Evolutionary conservation across 768 basidiomycete species (phyloP).

Genomic region (Baorangia bicolor): DNA sequence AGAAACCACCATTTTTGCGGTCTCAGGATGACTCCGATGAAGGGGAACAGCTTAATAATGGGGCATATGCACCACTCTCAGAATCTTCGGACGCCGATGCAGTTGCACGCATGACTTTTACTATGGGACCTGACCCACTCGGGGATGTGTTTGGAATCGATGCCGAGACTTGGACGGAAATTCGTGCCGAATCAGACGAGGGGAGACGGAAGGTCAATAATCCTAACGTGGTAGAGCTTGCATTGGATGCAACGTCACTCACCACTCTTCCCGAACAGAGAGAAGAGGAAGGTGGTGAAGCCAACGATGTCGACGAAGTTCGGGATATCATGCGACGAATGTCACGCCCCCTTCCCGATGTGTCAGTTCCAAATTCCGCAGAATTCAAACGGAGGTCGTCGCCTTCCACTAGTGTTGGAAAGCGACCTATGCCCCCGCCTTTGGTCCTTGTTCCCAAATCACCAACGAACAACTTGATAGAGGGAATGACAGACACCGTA

Average conservation of each 20-base stretch:
- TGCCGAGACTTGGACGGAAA: slow-evolving; percentile 59
- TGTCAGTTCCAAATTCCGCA: slow-evolving; percentile 44
- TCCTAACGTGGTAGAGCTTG: slow-evolving; percentile 52
- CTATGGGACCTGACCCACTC: slow-evolving; percentile 47
- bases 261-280: slow-evolving; percentile 26
- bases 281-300: slow-evolving; percentile 31
- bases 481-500: slow-evolving; percentile 17
- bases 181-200: slow-evolving; percentile 39
- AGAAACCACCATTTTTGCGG: slow-evolving; percentile 37
- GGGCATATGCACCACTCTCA: slow-evolving; percentile 31
- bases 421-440: slow-evolving; percentile 57
- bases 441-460: slow-evolving; percentile 48
- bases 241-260: slow-evolving; percentile 46
- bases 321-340: slow-evolving; percentile 41
- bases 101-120: slow-evolving; percentile 39
- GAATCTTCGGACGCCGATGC: slow-evolving; percentile 29
- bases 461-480: slow-evolving; percentile 27
- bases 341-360: slow-evolving; percentile 33
- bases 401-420: slow-evolving; percentile 28
- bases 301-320: slow-evolving; percentile 33
- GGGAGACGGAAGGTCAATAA: slow-evolving; percentile 24
- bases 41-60: slow-evolving; percentile 30
- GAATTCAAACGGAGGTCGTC: slow-evolving; percentile 38
- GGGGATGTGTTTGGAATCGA: slow-evolving; percentile 67
- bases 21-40: slow-evolving; percentile 21